Evolutionary conservation across 495 filamentous ascomycete species (phyloP).

Genomic region (Podospora didyma): DNA sequence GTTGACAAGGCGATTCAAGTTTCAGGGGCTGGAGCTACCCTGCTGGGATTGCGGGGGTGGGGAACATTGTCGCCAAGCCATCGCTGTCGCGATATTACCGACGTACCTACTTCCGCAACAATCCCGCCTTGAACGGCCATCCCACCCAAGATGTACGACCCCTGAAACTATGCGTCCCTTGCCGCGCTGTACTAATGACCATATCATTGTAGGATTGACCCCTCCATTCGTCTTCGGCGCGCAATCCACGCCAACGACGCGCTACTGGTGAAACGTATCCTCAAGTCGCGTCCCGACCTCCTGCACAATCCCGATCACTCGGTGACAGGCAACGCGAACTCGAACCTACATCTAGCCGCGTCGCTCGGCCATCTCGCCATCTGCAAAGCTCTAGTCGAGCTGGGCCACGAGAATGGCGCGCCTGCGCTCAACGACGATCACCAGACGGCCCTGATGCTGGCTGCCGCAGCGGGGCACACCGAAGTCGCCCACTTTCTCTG

Average conservation of each 20-base stretch:
- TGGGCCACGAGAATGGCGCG: conserved; percentile 53
- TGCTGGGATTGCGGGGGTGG: too few species aligned
- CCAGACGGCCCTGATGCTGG: conserved; percentile 68
- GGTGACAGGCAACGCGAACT: conserved; percentile 55
- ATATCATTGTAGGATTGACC: conserved; percentile 53
- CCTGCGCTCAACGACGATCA: conserved; percentile 66
- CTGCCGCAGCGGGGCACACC: conserved; percentile 53
- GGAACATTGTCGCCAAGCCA: too few species aligned
- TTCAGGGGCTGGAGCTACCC: too few species aligned
- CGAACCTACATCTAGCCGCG: conserved; percentile 72
- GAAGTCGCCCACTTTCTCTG: conserved; percentile 58
- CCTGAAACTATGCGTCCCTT: too few species aligned
- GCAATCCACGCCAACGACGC: conserved; percentile 71
- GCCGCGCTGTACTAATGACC: not conserved
- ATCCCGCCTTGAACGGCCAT: too few species aligned
- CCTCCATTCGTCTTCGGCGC: conserved; percentile 61
- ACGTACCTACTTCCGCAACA: too few species aligned
- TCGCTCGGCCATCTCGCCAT: conserved; percentile 62
- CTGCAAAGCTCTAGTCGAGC: conserved; percentile 49
- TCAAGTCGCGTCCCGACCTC: conserved; percentile 60
- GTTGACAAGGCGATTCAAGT: too few species aligned
- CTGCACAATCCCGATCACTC: conserved; percentile 70
- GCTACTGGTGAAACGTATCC: conserved; percentile 66
- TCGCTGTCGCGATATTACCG: too few species aligned
- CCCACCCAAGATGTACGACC: too few species aligned